Base-by-base conservation (phyloP, 257 asterid species). In the Gentiana straminea region DNA sequence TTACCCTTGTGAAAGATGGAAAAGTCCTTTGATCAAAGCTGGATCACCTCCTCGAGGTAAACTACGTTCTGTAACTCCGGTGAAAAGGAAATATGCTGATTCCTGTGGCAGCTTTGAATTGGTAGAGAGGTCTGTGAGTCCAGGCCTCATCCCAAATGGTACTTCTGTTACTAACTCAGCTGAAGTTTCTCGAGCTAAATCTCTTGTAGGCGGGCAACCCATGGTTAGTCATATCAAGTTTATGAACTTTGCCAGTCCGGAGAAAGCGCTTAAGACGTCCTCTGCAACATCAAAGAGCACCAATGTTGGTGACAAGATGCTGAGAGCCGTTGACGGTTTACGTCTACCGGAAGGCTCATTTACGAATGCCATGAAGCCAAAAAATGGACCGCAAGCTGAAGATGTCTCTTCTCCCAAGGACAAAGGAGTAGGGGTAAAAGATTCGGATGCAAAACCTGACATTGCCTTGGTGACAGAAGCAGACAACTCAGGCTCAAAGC, bases 71-170 rank as follows among this genome's bases (percentile, higher is more conserved):
- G 56, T 44, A 5, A 68, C 69, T 63, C 52, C 79, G 47, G 65
- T 60, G 63, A 81, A 76, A 68, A 77, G 78, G 72, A 77, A 79
- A 65, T 39, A 34, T 44, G n/a, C 67, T 57, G 56, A 63, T 57
- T 69, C 75, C 62, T 55, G 43, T 39, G 57, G 74, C 55, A 64
- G 71, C 63, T 65, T 79, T 62, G 75, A 70, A 54, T 75, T 83
- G 55, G 62, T 51, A 39, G 72, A 59, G 56, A 58, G 24, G 24
- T 75, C 59, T 55, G 73, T 45, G 36, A 54, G 53, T 56, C 62
- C 69, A 38, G 64, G 64, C 50, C 37, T 56, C 58, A 44, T 50
- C 67, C 54, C 57, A 55, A 84, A 65, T 49, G 55, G 57, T 62
- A 70, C 61, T 24, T 59, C 41, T 32, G 62, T 43, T 13, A 55